Base-by-base conservation (phyloP, 1,284 basidiomycete species). In the Cystobasidiaceae sp. region DNA sequence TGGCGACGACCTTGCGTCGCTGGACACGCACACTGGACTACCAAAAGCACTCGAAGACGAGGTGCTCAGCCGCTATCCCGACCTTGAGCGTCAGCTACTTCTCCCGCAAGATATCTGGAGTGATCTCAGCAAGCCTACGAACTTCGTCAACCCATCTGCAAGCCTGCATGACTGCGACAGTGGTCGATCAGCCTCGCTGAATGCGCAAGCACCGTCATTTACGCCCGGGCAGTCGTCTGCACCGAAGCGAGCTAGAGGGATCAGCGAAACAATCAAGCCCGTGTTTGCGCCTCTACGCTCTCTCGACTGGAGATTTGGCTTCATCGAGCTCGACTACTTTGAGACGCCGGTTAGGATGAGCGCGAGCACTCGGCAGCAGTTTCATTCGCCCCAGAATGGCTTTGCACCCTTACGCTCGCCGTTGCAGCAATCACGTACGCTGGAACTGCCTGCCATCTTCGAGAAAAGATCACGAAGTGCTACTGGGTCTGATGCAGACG, bases 291-390 rank as follows among this genome's bases (percentile, higher is more conserved):
- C 72, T 1, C 17, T 66, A 6, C 64, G 70, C 19, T 44, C 66
- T 1, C 69, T 73, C 41, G 76, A 77, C 66, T 74, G 72, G 46
- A 70, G 89, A 73, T 81, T 85, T 68, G 89, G 89, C 3, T 84
- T 83, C 48, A 82, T 91, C 66, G 80, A 82, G 52, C 72, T 91
- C 46, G 89, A 91, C 71, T 91, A 66, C 74, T 48, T 79, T 79
- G 32, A 84, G 82, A 69, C 80, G 80, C 68, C 81, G 78, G 70
- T 78, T 0, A 44, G 27, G 44, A 33, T 19, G 21, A 33, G 30
- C n/a, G n/a, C n/a, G n/a, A n/a, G n/a, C n/a, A n/a, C n/a, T 62
- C 21, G 46, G 41, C 41, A 39, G 49, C 52, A 41, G 51, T 44
- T 39, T n/a, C 32, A 52, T 39, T 37, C 45, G 34, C 45, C 66